Evolutionary conservation across 2,329 filamentous ascomycete genomes (phyloP), one percentile per base, ranked within the genome.

Genomic region (Chrysoporthe deuterocubensis): DNA sequence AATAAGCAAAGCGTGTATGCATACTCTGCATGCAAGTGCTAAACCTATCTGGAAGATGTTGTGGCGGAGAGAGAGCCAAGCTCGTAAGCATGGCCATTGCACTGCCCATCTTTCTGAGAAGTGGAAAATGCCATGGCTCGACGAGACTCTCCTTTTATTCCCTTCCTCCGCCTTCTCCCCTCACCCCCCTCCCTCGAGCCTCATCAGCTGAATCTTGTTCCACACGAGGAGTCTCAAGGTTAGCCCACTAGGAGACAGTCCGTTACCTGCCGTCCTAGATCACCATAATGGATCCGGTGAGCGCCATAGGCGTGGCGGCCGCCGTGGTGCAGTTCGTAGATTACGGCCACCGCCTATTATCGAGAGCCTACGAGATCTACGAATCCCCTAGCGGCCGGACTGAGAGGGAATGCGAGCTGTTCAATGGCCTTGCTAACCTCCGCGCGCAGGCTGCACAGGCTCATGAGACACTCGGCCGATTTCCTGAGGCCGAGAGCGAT

Each of bases 261-360:
- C 14, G 9, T 16, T 26, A 26, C 26, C 26, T 2, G 26, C 26
- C 26, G 26, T 26, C 26, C 26, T 26, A 26, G 26, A 26, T 26
- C 26, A 26, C 26, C 26, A 26, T 26, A 26, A 42, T 62, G 46
- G 60, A 62, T 5, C 60, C 46, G 8, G 60, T 26, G 44, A 62
- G 46, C 32, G 44, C 44, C 2, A 14, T 62, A n/a, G 60, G 60
- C 7, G 43, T 52, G 18, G 26, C 46, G 7, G 60, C 60, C 37
- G 60, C 60, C 18, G 44, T 37, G 11, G 60, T 62, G 46, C 60
- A 62, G 44, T 62, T 62, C 16, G 60, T 48, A n/a, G 60, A 62
- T 32, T 48, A 40, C 16, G 60, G 60, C 26, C 40, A 37, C 32
- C 44, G 60, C 26, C 44, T 52, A 13, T 14, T 62, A 26, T 62